phyloP scores from a whole-genome alignment of 441 rosid species.

The Corymbia calophylla region DNA sequence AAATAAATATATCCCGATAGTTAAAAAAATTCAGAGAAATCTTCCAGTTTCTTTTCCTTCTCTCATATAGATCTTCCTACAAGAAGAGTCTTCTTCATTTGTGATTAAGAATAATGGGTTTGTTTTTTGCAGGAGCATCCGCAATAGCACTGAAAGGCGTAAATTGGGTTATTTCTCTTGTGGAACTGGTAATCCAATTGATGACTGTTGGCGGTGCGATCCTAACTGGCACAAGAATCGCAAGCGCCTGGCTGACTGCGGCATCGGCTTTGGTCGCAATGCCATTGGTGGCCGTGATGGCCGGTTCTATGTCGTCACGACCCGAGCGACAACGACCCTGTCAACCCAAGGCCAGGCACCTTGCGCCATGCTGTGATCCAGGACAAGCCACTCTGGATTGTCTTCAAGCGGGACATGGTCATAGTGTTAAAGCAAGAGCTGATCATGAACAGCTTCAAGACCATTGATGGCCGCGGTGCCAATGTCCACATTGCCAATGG shows the following conservation, averaged over 20 bases:
- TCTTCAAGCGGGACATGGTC: constrained; percentile 20
- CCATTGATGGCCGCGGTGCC: constrained; percentile 12
- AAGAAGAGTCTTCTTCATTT: neutral
- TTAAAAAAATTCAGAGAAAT: neutral
- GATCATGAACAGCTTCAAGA: constrained; percentile 19
- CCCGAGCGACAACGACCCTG: constrained; percentile 7
- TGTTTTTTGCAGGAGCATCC: constrained; percentile 4
- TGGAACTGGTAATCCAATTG: constrained; percentile 13
- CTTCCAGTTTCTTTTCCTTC: neutral
- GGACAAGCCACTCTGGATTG: constrained; percentile 15
- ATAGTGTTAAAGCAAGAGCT: constrained; percentile 14
- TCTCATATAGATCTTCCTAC: neutral
- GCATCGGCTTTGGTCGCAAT: constrained; percentile 14
- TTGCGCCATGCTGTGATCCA: constrained; percentile 14
- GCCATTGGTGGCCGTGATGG: constrained; percentile 15
- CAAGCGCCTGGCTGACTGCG: constrained; percentile 13
- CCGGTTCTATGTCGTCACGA: constrained; percentile 16
- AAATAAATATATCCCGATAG: neutral
- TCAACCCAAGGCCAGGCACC: constrained; percentile 17
- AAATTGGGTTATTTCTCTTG: constrained; percentile 11
- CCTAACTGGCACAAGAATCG: constrained; percentile 16
- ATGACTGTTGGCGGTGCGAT: constrained; percentile 17
- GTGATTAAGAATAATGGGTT: neutral
- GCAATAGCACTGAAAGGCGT: constrained; percentile 14
- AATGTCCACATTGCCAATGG: constrained; percentile 15